Evolutionary conservation across 2,329 filamentous ascomycete species (phyloP).

Genomic region (Chaetomium globosum): DNA sequence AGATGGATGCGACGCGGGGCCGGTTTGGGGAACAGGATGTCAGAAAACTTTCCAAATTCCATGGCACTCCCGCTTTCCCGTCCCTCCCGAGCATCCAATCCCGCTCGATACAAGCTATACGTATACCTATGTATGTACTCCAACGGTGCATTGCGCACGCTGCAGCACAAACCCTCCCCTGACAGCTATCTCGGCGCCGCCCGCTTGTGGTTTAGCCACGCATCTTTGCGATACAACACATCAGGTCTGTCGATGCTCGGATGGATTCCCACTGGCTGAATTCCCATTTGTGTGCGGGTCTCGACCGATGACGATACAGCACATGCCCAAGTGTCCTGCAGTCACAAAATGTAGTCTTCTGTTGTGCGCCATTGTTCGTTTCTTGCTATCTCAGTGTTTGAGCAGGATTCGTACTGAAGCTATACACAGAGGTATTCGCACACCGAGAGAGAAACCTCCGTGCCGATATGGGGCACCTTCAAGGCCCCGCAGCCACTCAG

Average conservation of each 20-base stretch:
- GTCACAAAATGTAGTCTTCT: neutral
- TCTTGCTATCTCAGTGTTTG: neutral
- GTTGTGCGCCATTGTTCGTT: neutral
- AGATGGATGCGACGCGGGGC: slow-evolving; percentile 31
- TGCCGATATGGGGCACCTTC: neutral
- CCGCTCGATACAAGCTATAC: neutral
- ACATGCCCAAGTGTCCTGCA: neutral
- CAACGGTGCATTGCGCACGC: neutral
- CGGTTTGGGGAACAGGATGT: slow-evolving; percentile 35
- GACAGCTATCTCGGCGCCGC: neutral
- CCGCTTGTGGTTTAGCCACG: neutral
- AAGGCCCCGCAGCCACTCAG: slow-evolving; percentile 1
- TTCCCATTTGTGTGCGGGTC: neutral
- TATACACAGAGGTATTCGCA: no score
- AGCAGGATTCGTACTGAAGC: no score
- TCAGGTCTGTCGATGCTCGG: neutral
- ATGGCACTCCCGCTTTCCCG: slow-evolving; percentile 36
- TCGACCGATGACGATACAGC: neutral
- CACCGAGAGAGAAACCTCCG: neutral
- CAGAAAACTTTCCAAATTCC: slow-evolving; percentile 34
- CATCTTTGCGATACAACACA: neutral
- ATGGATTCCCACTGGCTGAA: neutral
- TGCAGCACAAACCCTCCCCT: slow-evolving; percentile 6
- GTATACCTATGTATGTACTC: neutral
- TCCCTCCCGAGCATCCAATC: slow-evolving; percentile 22